Base-by-base conservation (phyloP, 2,329 filamentous ascomycete genomes). In the Beauveria australis region DNA sequence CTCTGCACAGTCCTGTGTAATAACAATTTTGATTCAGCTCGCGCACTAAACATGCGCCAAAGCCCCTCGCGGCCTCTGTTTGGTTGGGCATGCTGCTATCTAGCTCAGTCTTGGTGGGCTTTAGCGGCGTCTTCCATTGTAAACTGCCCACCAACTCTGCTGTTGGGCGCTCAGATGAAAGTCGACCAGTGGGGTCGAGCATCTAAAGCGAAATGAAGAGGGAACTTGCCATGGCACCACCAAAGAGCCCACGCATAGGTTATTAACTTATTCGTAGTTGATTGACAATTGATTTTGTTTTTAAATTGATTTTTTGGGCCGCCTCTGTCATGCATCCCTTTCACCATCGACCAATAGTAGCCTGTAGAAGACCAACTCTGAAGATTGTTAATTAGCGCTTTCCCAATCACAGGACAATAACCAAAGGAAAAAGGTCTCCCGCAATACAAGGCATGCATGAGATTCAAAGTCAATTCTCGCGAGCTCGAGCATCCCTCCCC, bases 121-220 rank as follows among this genome's bases (percentile, higher is more conserved):
- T 47, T 55, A 44, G 53, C 41, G 53, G 53, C 24, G 10, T 33
- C 24, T 14, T 9, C 18, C 41, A 55, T 43, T 53, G 52, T 53
- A n/a, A 43, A 18, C 43, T 43, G 52, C 37, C 22, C 37, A 26
- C 22, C 30, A 18, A n/a, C 37, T 10, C 49, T 41, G 14, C 19
- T 43, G 8, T 26, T 41, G 22, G 30, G 33, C 30, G 47, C 47
- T 37, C 30, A 33, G 30, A 33, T 37, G 33, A 37, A 37, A 37
- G 52, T n/a, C 52, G 16, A 8, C 22, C 41, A 47, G 53, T 55
- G 53, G 53, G 22, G 43, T 30, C 6, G 6, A 37, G 26, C 18
- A 16, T 43, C 53, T 43, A 40, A 55, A 47, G 53, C 44, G 54
- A 58, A 49, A 58, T 58, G 54, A 58, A 22, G 44, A 46, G 46